Evolutionary conservation across 202 grass and related monocot species (phyloP).

Genomic region (Setaria italica): DNA sequence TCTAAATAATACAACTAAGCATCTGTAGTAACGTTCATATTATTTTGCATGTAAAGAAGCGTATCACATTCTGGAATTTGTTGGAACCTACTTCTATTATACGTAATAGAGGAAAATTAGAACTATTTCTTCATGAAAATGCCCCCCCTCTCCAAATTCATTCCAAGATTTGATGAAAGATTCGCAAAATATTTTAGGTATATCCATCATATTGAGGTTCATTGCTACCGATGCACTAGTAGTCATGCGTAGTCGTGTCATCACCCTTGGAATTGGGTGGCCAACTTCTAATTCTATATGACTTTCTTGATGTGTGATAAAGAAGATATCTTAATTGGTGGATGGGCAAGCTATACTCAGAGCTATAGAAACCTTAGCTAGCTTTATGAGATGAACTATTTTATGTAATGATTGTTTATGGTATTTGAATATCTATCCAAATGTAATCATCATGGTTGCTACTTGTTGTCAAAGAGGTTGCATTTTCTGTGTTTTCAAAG

Average conservation of each 20-base stretch:
- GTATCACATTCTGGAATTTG: not conserved
- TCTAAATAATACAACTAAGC: not conserved
- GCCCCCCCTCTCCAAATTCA: not conserved
- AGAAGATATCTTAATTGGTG: conserved; percentile 3
- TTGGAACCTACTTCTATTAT: not conserved
- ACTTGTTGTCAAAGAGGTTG: not conserved
- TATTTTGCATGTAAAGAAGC: not conserved
- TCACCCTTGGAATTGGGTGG: not conserved
- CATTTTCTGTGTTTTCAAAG: not conserved
- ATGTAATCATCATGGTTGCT: not conserved
- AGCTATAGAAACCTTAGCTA: not conserved
- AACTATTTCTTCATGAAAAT: not conserved
- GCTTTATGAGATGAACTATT: not conserved
- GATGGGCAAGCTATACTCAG: not conserved
- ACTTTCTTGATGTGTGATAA: conserved; percentile 16
- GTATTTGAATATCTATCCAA: not conserved
- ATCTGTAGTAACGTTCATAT: not conserved
- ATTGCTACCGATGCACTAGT: not conserved
- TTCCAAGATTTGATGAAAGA: not conserved
- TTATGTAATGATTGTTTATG: not conserved
- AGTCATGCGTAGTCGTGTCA: conserved; percentile 14
- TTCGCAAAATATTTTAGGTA: not conserved
- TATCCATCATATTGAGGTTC: not conserved
- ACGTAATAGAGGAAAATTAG: not conserved
- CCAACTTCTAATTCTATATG: not conserved